These are phyloP conservation scores for Macrophomina pseudophaseolina DNA, from an alignment of 2,329 filamentous ascomycete genomes.

Conservation along the genomic window DNA sequence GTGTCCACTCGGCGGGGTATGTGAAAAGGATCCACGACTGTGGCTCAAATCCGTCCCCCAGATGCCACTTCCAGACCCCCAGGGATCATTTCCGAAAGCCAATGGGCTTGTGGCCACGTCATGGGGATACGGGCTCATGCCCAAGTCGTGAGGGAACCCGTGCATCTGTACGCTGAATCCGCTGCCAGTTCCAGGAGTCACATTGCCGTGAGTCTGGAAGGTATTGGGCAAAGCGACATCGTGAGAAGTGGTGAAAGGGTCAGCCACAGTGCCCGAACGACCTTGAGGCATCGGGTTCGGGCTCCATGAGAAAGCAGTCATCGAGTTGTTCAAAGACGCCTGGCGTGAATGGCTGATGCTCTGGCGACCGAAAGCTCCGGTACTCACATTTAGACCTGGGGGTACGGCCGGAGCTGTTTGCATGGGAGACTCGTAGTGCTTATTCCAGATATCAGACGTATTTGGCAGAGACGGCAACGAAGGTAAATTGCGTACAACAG, in stretches of 20 bases:
- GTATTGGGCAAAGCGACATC: conserved; percentile 27
- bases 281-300: conserved; percentile 16
- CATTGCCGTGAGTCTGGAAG: conserved; percentile 6
- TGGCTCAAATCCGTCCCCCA: conserved; percentile 43
- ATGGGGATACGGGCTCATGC: conserved; percentile 36
- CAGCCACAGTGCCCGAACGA: conserved; percentile 13
- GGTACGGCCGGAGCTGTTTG: conserved; percentile 39
- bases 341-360: conserved; percentile 44
- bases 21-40: conserved; percentile 36
- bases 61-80: conserved; percentile 42
- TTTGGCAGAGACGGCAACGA: conserved; percentile 45
- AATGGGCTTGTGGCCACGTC: conserved; percentile 40
- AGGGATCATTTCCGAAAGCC: conserved; percentile 47
- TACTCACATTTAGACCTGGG: conserved; percentile 13
- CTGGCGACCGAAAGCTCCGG: conserved; percentile 3
- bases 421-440: conserved; percentile 35
- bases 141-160: conserved; percentile 35
- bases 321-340: conserved; percentile 46
- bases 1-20: conserved; percentile 44
- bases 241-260: conserved; percentile 28
- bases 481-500: conserved; percentile 41
- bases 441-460: conserved; percentile 46
- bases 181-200: conserved; percentile 18
- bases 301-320: conserved; percentile 41
- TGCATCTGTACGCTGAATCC: conserved; percentile 30